These are phyloP conservation scores for Choricystis sp. DNA, from an alignment of 139 green algal genomes.

Conservation along the genomic window DNA sequence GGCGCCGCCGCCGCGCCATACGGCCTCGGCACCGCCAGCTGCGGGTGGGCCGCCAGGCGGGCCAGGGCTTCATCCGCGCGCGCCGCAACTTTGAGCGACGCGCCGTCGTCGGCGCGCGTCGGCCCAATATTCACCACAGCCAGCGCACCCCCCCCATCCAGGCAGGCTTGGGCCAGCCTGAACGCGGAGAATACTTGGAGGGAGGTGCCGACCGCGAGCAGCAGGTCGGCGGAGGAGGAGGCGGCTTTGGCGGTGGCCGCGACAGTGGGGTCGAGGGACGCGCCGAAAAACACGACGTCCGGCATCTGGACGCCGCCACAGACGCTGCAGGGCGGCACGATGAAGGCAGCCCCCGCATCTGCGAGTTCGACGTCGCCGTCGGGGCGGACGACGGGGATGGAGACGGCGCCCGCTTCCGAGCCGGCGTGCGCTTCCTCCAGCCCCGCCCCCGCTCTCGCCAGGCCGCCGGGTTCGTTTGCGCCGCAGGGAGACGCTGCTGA, in stretches of 20 bases:
- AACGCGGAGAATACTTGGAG: constrained; percentile 63
- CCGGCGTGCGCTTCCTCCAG: background rate
- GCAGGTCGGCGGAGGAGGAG: constrained; percentile 10
- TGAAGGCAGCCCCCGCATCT: constrained; percentile 35
- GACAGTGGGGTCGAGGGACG: constrained; percentile 27
- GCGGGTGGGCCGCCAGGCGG: constrained; percentile 31
- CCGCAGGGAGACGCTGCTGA: background rate
- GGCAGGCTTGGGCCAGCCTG: constrained; percentile 52
- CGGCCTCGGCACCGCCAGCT: constrained; percentile 35
- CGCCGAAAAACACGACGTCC: constrained; percentile 76
- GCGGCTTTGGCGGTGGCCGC: constrained; percentile 16
- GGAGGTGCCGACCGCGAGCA: constrained; percentile 52
- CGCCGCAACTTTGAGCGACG: constrained; percentile 47
- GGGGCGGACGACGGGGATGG: constrained; percentile 19
- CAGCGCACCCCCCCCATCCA: constrained; percentile 29
- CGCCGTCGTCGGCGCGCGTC: constrained; percentile 57
- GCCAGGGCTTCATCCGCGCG: constrained; percentile 49
- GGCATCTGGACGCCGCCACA: constrained; percentile 71
- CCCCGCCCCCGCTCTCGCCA: background rate
- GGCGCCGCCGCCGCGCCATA: too few relatives aligned
- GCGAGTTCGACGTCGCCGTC: constrained; percentile 70
- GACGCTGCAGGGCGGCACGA: constrained; percentile 38
- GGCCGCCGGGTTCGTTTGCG: too few relatives aligned
- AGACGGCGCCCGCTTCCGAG: constrained; percentile 1
- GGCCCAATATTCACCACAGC: constrained; percentile 49